phyloP scores from a whole-genome alignment of 805 yeast species.

The Myxozyma mucilagina region DNA sequence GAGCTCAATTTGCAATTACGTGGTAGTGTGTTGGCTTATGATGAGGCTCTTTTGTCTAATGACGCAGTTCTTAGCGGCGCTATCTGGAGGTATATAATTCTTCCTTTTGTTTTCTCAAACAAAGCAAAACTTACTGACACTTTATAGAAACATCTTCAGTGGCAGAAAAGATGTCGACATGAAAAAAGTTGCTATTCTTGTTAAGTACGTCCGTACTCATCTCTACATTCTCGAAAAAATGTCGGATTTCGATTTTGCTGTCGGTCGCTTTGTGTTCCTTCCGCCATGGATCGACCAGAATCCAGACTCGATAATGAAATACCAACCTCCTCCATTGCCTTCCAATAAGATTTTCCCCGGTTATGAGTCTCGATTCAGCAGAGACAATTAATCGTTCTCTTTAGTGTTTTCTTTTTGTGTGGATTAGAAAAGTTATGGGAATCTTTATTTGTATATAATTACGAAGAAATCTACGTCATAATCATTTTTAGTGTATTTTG shows the following conservation, averaged over 20 bases:
- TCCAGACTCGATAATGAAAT: conserved; percentile 39
- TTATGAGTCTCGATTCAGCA: conserved; percentile 25
- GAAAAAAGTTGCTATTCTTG: conserved; percentile 80
- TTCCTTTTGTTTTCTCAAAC: neutral
- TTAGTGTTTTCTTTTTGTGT: neutral
- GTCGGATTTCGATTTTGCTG: conserved; percentile 89
- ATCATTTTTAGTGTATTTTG: neutral
- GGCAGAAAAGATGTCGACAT: conserved; percentile 70
- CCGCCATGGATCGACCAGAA: conserved; percentile 76
- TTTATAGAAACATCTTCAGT: conserved; percentile 74
- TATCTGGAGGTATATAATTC: conserved; percentile 38
- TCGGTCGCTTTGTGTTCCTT: conserved; percentile 82
- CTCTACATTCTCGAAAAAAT: conserved; percentile 81
- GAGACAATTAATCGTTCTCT: neutral
- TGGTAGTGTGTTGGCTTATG: conserved; percentile 87
- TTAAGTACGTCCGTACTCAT: conserved; percentile 88
- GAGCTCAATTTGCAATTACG: conserved; percentile 87
- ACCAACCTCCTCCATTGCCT: conserved; percentile 28
- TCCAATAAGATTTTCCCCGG: conserved; percentile 25
- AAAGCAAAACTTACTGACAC: neutral
- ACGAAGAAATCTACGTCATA: neutral
- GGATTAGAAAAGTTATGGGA: neutral
- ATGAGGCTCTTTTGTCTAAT: conserved; percentile 87
- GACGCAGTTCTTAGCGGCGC: conserved; percentile 47
- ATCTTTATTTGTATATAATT: neutral